phyloP scores from a whole-genome alignment of 2,329 filamentous ascomycete genomes.

The Hypoxylon sp. region DNA sequence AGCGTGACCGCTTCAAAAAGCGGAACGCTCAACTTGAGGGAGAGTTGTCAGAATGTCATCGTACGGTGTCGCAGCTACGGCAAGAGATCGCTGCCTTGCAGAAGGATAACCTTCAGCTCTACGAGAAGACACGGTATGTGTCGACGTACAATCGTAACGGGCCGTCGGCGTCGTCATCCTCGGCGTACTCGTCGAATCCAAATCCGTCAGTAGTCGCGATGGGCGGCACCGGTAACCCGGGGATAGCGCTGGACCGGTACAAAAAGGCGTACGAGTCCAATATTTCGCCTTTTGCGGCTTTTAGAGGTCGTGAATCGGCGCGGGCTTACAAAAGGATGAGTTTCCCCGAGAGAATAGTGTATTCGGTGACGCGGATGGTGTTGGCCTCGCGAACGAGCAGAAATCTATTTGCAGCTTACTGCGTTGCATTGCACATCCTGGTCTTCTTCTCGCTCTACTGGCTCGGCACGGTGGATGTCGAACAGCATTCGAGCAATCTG shows the following conservation, averaged over 20 bases:
- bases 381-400: constrained; percentile 89
- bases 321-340: constrained; percentile 94
- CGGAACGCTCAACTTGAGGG: constrained; percentile 91
- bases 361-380: constrained; percentile 90
- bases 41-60: constrained; percentile 87
- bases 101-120: constrained; percentile 94
- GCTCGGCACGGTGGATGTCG: constrained; percentile 77
- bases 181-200: constrained; percentile 73
- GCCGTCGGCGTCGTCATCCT: constrained; percentile 72
- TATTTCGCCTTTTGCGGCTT: constrained; percentile 94
- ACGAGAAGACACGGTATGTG: constrained; percentile 97
- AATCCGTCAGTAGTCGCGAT: constrained; percentile 79
- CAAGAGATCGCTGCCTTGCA: constrained; percentile 93
- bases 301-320: constrained; percentile 91
- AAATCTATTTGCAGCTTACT: constrained; percentile 94
- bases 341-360: constrained; percentile 88
- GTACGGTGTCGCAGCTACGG: constrained; percentile 84
- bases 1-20: constrained; percentile 98
- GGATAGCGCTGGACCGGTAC: constrained; percentile 84
- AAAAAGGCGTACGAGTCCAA: constrained; percentile 93
- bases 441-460: constrained; percentile 90
- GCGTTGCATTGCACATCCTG: constrained; percentile 86
- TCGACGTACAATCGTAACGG: constrained; percentile 88
- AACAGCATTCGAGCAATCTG: constrained; percentile 69
- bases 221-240: constrained; percentile 68